Evolutionary conservation across 2,329 filamentous ascomycete species (phyloP).

Genomic region (Colletotrichum somersetense): DNA sequence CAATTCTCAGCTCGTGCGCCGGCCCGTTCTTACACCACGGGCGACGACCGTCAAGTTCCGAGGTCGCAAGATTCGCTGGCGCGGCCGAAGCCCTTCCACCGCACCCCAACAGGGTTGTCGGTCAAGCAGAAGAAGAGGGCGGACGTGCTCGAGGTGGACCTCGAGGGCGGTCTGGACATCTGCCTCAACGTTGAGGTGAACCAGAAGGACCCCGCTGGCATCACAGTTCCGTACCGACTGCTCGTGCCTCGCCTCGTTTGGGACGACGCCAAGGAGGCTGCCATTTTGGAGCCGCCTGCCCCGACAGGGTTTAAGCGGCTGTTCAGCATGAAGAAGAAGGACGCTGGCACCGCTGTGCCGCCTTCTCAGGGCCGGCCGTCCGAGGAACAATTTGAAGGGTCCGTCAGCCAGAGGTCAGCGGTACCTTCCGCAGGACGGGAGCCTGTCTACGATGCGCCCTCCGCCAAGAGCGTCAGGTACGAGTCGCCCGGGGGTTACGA

Average conservation of each 20-base stretch:
- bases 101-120: constrained; percentile 77
- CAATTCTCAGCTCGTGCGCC: constrained; percentile 34
- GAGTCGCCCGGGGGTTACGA: constrained; percentile 32
- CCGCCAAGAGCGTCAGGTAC: constrained; percentile 23
- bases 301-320: constrained; percentile 59
- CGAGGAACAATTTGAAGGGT: constrained; percentile 27
- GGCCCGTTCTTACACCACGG: constrained; percentile 46
- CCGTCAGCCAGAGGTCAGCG: constrained; percentile 1
- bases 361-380: constrained; percentile 19
- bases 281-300: constrained; percentile 44
- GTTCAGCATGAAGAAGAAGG: constrained; percentile 57
- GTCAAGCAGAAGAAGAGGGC: constrained; percentile 70
- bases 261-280: constrained; percentile 51
- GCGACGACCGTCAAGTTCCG: constrained; percentile 43
- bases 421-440: constrained; percentile 39
- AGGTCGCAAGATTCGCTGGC: constrained; percentile 30
- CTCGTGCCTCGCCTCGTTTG: constrained; percentile 84
- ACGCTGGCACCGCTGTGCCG: constrained; percentile 3
- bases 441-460: constrained; percentile 28
- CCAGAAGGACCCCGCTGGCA: constrained; percentile 85
- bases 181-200: constrained; percentile 91
- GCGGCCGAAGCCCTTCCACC: constrained; percentile 65
- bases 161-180: constrained; percentile 88
- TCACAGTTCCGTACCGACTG: constrained; percentile 87
- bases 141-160: constrained; percentile 73